A percentile compares a stretch with the other conserved stretches of the same genome.
phyloP scores from a whole-genome alignment of 345 rosid genomes.

The Eucalyptus shirleyi region DNA sequence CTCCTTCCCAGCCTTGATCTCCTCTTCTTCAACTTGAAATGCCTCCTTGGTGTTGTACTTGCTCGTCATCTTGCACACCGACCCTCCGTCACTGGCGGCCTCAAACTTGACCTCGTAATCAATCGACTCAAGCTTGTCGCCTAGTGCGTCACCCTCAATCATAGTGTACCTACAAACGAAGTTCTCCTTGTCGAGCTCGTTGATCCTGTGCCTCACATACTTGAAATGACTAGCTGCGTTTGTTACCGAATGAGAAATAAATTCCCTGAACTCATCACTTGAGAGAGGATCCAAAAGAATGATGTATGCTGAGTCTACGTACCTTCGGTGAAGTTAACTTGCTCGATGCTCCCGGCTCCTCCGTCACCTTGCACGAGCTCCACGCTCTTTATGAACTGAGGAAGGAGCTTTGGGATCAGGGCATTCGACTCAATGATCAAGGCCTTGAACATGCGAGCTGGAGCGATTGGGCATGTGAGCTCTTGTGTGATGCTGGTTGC shows the following conservation, averaged over 20 bases:
- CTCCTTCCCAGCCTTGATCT: slow-evolving; percentile 14
- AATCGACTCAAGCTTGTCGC: slow-evolving; percentile 9
- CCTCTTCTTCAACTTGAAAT: neutral
- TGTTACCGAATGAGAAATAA: neutral
- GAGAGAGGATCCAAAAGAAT: neutral
- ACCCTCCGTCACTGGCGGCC: slow-evolving; percentile 7
- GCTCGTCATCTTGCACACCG: neutral
- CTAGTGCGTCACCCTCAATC: neutral
- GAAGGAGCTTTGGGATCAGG: slow-evolving; percentile 9
- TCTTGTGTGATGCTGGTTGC: slow-evolving; percentile 5
- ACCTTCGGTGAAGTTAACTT: slow-evolving; percentile 16
- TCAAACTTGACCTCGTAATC: slow-evolving; percentile 11
- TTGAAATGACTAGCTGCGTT: no score
- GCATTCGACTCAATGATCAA: slow-evolving; percentile 1
- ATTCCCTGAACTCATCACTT: neutral
- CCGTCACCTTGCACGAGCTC: slow-evolving; percentile 12
- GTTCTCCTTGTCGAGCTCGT: no score
- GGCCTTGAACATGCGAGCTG: slow-evolving; percentile 19
- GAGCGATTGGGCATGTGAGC: neutral
- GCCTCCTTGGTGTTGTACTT: slow-evolving; percentile 11
- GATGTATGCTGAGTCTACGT: neutral
- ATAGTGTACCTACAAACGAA: no score
- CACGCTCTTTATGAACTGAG: slow-evolving; percentile 5
- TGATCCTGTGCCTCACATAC: no score
- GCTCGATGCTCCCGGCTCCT: slow-evolving; percentile 17